Conservation (phyloP, 1,284 basidiomycete species). For the Ustilago nuda region DNA sequence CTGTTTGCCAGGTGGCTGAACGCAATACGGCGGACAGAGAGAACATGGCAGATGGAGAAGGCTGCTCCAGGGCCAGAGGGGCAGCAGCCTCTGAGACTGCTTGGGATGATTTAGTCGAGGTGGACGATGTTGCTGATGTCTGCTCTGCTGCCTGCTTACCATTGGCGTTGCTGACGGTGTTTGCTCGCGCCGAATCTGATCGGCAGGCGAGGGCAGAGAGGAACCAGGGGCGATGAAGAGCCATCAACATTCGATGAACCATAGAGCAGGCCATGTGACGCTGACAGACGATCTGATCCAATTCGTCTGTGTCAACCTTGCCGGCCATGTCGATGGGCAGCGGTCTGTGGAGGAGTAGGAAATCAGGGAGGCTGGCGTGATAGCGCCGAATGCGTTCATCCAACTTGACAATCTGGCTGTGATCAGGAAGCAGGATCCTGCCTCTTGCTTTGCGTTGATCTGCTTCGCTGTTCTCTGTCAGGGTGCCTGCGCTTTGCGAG, state of each 20-base stretch:
- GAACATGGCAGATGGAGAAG: slow-evolving; percentile 20
- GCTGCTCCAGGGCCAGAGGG: neutral
- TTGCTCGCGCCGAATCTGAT: neutral
- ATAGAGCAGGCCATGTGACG: slow-evolving; percentile 35
- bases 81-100: neutral
- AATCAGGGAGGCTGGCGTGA: slow-evolving; percentile 31
- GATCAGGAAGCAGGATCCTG: slow-evolving; percentile 13
- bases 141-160: neutral
- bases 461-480: neutral
- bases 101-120: neutral
- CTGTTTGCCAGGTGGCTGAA: slow-evolving; percentile 37
- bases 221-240: slow-evolving; percentile 42
- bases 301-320: slow-evolving; percentile 30
- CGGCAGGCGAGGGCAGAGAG: slow-evolving; percentile 21
- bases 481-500: neutral
- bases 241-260: slow-evolving; percentile 39
- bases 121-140: neutral
- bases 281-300: slow-evolving; percentile 36
- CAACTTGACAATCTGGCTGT: slow-evolving; percentile 21
- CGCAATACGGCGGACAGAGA: slow-evolving; percentile 31
- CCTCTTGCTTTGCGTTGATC: neutral
- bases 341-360: slow-evolving; percentile 30
- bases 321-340: slow-evolving; percentile 37
- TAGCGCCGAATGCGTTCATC: slow-evolving; percentile 41
- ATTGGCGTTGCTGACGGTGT: neutral